phyloP scores from a whole-genome alignment of 2,329 filamentous ascomycete species.

The Teratosphaeria viscida region DNA sequence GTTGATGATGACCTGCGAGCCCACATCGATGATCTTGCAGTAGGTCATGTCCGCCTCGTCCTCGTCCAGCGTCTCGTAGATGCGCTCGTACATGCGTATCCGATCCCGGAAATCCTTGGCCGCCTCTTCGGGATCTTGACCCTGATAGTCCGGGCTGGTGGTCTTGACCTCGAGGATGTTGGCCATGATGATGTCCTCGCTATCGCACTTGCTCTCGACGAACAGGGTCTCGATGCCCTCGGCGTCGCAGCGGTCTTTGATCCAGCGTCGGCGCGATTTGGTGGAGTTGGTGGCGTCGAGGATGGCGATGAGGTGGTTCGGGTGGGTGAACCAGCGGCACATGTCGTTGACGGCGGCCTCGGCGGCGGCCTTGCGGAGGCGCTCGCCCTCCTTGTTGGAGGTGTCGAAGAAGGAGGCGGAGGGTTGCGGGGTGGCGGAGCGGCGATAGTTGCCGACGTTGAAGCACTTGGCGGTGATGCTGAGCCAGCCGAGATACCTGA shows the following conservation, averaged over 20 bases:
- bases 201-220: constrained; percentile 93
- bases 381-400: constrained; percentile 80
- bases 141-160: constrained; percentile 86
- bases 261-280: constrained; percentile 81
- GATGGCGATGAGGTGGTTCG: constrained; percentile 76
- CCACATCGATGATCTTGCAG: constrained; percentile 94
- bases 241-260: constrained; percentile 64
- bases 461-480: constrained; percentile 90
- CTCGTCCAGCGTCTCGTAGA: constrained; percentile 86
- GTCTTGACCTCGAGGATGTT: constrained; percentile 92
- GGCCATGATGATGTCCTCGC: constrained; percentile 92
- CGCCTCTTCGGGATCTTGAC: constrained; percentile 85
- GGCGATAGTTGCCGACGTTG: constrained; percentile 94
- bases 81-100: constrained; percentile 94
- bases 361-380: constrained; percentile 74
- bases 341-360: constrained; percentile 90
- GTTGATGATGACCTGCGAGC: constrained; percentile 95
- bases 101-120: constrained; percentile 86
- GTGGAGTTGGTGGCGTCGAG: constrained; percentile 96
- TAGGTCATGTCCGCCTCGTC: constrained; percentile 85
- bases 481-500: constrained; percentile 51
- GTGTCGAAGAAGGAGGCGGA: constrained; percentile 93
- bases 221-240: constrained; percentile 79
- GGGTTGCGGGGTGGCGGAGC: constrained; percentile 79
- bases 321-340: constrained; percentile 77